Evolutionary conservation across 2,329 filamentous ascomycete genomes (phyloP), one percentile per base, ranked within the genome.

Genomic region (Monilinia fructigena): DNA sequence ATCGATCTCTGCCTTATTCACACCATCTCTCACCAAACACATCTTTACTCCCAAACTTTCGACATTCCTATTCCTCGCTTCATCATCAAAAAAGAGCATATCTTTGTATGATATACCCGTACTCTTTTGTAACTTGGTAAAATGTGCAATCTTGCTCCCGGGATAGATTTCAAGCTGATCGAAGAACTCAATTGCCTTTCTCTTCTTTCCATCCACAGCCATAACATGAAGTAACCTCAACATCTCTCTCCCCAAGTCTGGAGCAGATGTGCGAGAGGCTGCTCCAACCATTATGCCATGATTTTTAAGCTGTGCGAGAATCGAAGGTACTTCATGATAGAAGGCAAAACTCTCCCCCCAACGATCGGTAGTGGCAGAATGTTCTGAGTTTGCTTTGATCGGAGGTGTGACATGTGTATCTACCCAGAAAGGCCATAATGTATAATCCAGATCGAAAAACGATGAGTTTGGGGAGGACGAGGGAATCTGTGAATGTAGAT

Each of bases 381-480:
- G 79, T 77, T 78, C 69, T 0, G 80, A 66, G 64, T 81, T 79
- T 8, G 82, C 73, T 71, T 84, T 83, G 23, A 97, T 79, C 0
- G 93, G 93, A 8, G 87, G 85, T 31, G 87, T 86, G 73, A 95
- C 90, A 79, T 97, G 93, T 4, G 93, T 97, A 81, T 98, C 95
- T 1, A 96, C 89, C 94, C 94, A 98, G 80, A 97, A 97, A 5
- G 93, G 93, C 95, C 94, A 98, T n/a, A 98, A 83, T 0, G 95
- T 98, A 82, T 97, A 98, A 82, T 98, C 94, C 69, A 98, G 86
- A 77, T 98, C 95, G 80, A 98, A 97, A 97, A 70, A 95, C 91
- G 73, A 98, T 85, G 72, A 97, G 84, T 69, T 89, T 75, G 2
- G 74, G 74, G 20, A 76, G 73, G 52, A 84, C 61, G 42, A 73